Conservation (phyloP, 2,329 filamentous ascomycete genomes). For the Botrytis aclada region DNA sequence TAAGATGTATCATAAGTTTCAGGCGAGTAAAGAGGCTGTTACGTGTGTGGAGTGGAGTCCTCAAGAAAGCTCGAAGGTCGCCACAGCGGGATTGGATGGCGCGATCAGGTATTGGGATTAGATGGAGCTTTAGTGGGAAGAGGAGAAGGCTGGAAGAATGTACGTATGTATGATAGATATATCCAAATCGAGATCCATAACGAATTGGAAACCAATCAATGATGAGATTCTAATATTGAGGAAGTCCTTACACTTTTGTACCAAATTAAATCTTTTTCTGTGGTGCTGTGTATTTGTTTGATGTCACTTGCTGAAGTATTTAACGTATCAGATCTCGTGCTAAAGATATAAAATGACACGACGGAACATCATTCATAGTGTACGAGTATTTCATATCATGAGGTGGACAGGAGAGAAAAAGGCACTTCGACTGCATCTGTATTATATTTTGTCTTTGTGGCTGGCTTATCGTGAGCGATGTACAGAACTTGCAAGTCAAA, state of each 20-base stretch:
- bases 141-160: background rate
- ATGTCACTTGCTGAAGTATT: background rate
- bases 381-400: no score
- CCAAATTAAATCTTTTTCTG: background rate
- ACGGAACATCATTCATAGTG: no score
- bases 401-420: no score
- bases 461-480: no score
- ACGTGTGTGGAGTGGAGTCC: slow-evolving; percentile 94
- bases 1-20: slow-evolving; percentile 97
- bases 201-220: background rate
- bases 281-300: background rate
- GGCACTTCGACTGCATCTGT: no score
- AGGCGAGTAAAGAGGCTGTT: slow-evolving; percentile 76
- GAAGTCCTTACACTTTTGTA: background rate
- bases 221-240: background rate
- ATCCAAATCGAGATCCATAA: background rate
- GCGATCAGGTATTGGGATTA: slow-evolving; percentile 93
- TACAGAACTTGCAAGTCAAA: no score
- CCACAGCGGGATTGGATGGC: slow-evolving; percentile 85
- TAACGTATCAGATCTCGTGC: background rate
- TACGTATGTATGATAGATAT: background rate
- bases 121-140: background rate
- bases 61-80: slow-evolving; percentile 94
- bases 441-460: no score
- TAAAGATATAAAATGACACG: background rate